A percentile compares a stretch with the other conserved stretches of the same genome.
Conservation (phyloP, 140 eudicot genomes). For the Stevia rebaudiana region DNA sequence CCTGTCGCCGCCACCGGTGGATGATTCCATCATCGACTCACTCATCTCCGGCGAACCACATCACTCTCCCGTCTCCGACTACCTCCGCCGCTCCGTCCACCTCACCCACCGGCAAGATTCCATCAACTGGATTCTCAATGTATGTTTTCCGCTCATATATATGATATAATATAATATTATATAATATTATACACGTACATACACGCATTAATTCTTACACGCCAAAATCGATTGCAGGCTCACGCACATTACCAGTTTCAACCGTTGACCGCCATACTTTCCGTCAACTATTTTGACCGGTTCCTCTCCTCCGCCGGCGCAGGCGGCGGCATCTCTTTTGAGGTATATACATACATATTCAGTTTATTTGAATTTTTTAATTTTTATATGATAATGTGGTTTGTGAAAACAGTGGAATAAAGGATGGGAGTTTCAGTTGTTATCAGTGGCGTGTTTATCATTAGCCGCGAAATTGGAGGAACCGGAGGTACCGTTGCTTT, state of each 20-base stretch:
- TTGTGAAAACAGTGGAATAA: slow-evolving; percentile 22
- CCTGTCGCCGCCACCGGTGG: slow-evolving; percentile 12
- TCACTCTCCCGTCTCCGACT: slow-evolving; percentile 32
- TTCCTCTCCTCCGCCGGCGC: slow-evolving; percentile 32
- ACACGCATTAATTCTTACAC: background rate
- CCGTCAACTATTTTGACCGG: slow-evolving; percentile 65
- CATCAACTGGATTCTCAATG: slow-evolving; percentile 58
- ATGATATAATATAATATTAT: too few species aligned
- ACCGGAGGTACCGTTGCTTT: slow-evolving; percentile 33
- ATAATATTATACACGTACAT: background rate
- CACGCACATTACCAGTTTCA: slow-evolving; percentile 39
- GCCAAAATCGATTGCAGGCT: slow-evolving; percentile 31
- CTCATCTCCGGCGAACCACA: slow-evolving; percentile 40
- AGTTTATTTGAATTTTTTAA: background rate
- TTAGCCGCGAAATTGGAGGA: slow-evolving; percentile 72
- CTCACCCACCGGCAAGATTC: slow-evolving; percentile 57
- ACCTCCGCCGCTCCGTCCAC: slow-evolving; percentile 28
- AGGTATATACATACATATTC: background rate
- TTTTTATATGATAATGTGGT: background rate
- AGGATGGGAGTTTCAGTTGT: slow-evolving; percentile 50
- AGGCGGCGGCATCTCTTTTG: slow-evolving; percentile 14
- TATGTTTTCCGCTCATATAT: background rate
- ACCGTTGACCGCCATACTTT: slow-evolving; percentile 51
- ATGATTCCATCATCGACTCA: slow-evolving; percentile 28
- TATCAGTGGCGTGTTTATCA: slow-evolving; percentile 56